Conservation (phyloP, 169 alveolate genomes). For the Cyclospora cayetanensis region DNA sequence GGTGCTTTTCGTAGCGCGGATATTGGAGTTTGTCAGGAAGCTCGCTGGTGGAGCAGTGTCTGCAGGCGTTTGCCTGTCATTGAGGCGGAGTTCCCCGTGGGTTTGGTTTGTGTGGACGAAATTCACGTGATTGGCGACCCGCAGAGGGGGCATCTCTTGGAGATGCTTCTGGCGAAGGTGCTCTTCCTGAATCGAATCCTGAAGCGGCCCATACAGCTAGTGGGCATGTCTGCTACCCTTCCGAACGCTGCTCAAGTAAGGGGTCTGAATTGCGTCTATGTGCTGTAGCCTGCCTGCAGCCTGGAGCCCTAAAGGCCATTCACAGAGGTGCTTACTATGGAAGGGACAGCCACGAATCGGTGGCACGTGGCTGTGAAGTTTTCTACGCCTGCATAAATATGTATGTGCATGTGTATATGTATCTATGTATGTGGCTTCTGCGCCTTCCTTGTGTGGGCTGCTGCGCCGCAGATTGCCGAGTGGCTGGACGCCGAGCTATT, state of each 20-base stretch:
- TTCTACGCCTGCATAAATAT: background rate
- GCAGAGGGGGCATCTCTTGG: conserved; percentile 82
- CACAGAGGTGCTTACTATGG: too few relatives aligned
- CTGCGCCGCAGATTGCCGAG: conserved; percentile 70
- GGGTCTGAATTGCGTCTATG: background rate
- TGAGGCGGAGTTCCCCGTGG: conserved; percentile 52
- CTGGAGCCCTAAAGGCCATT: background rate
- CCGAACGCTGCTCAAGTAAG: conserved; percentile 81
- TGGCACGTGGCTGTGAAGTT: too few relatives aligned
- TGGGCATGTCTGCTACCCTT: conserved; percentile 89
- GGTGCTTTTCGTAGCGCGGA: background rate
- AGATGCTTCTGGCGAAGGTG: conserved; percentile 73
- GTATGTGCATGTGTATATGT: background rate
- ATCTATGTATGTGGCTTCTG: background rate
- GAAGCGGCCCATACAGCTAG: conserved; percentile 76
- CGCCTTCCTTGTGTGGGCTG: background rate
- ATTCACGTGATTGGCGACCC: conserved; percentile 83
- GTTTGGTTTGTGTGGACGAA: conserved; percentile 82
- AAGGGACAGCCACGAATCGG: too few relatives aligned
- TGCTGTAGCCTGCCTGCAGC: background rate
- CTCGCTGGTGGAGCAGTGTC: conserved; percentile 30
- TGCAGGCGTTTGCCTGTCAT: conserved; percentile 29
- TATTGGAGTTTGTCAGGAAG: background rate
- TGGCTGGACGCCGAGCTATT: conserved; percentile 86
- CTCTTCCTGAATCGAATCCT: conserved; percentile 72